Percentiles rank a stretch among this genome's conserved stretches.
phyloP scores from a whole-genome alignment of 805 yeast species.

The Phaffomyces antillensis region DNA sequence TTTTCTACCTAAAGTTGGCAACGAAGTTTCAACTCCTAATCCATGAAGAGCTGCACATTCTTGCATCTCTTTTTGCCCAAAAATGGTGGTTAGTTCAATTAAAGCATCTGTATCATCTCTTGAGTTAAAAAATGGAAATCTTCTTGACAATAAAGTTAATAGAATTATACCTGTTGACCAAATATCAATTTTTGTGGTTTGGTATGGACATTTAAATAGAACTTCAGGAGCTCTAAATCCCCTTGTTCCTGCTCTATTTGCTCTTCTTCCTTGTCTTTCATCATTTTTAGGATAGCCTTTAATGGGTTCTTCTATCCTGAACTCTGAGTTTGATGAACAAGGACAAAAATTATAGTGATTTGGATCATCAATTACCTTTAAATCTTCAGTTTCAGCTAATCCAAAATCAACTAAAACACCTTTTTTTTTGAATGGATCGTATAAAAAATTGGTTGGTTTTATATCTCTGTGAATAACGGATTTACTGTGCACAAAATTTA shows the following conservation, averaged over 20 bases:
- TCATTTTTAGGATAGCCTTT: constrained; percentile 84
- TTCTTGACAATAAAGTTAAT: constrained; percentile 64
- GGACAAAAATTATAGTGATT: constrained; percentile 41
- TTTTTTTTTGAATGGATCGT: constrained; percentile 38
- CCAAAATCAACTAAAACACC: constrained; percentile 84
- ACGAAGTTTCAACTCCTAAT: constrained; percentile 65
- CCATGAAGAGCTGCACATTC: constrained; percentile 84
- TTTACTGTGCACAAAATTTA: constrained; percentile 57
- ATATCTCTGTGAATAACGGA: constrained; percentile 74
- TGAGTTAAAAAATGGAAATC: constrained; percentile 92
- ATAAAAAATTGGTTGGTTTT: constrained; percentile 69
- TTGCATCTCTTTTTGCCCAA: constrained; percentile 68
- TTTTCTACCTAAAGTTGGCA: constrained; percentile 38
- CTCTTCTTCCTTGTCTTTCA: constrained; percentile 80
- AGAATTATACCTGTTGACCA: constrained; percentile 82
- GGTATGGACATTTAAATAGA: constrained; percentile 38
- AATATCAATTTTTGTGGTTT: constrained; percentile 66
- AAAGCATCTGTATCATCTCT: constrained; percentile 90
- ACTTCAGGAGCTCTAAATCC: constrained; percentile 86
- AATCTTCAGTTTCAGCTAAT: constrained; percentile 42
- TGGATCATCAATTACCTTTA: constrained; percentile 13
- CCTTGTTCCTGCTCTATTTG: constrained; percentile 93
- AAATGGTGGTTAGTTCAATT: constrained; percentile 73
- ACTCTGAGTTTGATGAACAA: constrained; percentile 32
- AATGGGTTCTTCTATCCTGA: constrained; percentile 24